Evolutionary conservation across 495 filamentous ascomycete genomes (phyloP).

Genomic region (Podospora sp.): DNA sequence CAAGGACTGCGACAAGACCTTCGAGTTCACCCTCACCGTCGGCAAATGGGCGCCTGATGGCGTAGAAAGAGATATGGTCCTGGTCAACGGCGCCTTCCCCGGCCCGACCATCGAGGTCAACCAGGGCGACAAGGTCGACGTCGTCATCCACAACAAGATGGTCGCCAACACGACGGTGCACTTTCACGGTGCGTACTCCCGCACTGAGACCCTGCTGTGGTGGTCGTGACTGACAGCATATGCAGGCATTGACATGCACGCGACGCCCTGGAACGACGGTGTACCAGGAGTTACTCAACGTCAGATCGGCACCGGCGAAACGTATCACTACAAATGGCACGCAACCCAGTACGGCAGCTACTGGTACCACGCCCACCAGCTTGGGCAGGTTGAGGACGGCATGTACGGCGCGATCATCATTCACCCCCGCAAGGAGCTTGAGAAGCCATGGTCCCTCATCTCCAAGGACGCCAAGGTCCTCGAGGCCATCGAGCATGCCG

Average conservation of each 20-base stretch:
- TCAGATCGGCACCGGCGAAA: slow-evolving; percentile 47
- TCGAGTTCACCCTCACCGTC: slow-evolving; percentile 43
- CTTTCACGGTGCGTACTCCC: slow-evolving; percentile 49
- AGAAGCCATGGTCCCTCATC: slow-evolving; percentile 53
- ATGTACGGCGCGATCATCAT: slow-evolving; percentile 57
- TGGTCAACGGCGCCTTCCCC: slow-evolving; percentile 55
- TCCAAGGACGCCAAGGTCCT: slow-evolving; percentile 42
- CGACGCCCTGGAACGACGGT: slow-evolving; percentile 44
- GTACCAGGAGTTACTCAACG: slow-evolving; percentile 44
- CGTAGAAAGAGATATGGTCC: slow-evolving; percentile 46
- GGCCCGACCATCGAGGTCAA: slow-evolving; percentile 50
- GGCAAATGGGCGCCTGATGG: slow-evolving; percentile 44
- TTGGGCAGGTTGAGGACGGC: slow-evolving; percentile 54
- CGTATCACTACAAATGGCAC: slow-evolving; percentile 50
- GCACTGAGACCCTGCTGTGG: slow-evolving; percentile 27
- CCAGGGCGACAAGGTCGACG: slow-evolving; percentile 54
- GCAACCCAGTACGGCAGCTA: slow-evolving; percentile 55
- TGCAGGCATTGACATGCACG: slow-evolving; percentile 53
- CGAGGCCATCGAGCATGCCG: slow-evolving; percentile 50
- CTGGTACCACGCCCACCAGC: slow-evolving; percentile 59
- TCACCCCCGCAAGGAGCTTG: slow-evolving; percentile 40
- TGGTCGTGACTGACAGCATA: not conserved
- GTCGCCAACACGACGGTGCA: slow-evolving; percentile 54
- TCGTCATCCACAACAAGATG: slow-evolving; percentile 51
- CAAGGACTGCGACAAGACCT: slow-evolving; percentile 4